Evolutionary conservation across 805 yeast species (phyloP), one percentile per base, ranked within the genome.

Genomic region (Monosporozyma aquatica): DNA sequence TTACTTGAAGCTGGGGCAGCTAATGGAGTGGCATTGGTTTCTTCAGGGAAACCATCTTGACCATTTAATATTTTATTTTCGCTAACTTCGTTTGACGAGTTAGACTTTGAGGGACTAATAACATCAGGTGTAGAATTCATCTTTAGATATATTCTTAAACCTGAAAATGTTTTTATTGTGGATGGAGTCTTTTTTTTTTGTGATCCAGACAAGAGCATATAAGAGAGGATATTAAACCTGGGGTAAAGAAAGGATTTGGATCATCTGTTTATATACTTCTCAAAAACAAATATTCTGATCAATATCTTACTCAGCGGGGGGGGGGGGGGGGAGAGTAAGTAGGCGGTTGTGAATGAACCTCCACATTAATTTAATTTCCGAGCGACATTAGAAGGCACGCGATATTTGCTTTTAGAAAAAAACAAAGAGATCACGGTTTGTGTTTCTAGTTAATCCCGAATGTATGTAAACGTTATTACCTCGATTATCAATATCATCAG

Each of bases 111-210:
- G 6, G 52, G 50, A 39, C 42, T 41, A 13, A 47, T 41, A 22
- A 44, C 13, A 34, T 48, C 52, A 8, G 52, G 52, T 27, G 50
- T 47, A 29, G 52, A 47, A 35, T 45, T 43, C 50, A 47, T 47
- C n/a, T 21, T 41, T 24, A 28, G 17, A 14, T 28, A 15, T 29
- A 17, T 25, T 18, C 81, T 74, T 6, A 26, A 26, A 29, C 21
- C 20, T 29, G 21, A 29, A 15, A 15, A 2, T 14, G 3, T 5
- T 6, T 29, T 15, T 29, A 7, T 15, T 14, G 15, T 29, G 15
- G 33, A 29, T 29, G 33, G 21, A 15, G 6, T 29, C 13, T 14
- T 29, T 5, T 15, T 7, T 5, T 15, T 14, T 14, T n/a, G n/a
- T n/a, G n/a, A n/a, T n/a, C n/a, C n/a, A n/a, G 17, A 15, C 17